These are phyloP conservation scores for Cephaloascus fragrans DNA, from an alignment of 805 yeast genomes.

Conservation along the genomic window DNA sequence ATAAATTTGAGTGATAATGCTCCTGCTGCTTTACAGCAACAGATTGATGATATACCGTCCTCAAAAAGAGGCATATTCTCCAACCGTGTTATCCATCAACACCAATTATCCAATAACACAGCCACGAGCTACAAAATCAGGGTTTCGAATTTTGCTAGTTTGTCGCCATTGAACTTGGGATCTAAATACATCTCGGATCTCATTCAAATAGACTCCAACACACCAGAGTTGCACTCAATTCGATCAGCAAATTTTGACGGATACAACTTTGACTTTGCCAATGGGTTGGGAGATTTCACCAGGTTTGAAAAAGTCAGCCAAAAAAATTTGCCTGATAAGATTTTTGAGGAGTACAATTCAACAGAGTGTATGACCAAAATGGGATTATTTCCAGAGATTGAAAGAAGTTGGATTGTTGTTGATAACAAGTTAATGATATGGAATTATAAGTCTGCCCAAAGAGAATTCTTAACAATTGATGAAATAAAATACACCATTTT, in stretches of 20 bases:
- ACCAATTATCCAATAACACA: background rate
- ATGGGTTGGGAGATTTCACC: conserved; percentile 44
- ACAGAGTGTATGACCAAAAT: conserved; percentile 60
- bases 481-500: conserved; percentile 71
- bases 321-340: conserved; percentile 69
- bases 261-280: conserved; percentile 41
- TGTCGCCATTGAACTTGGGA: conserved; percentile 49
- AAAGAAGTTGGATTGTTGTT: conserved; percentile 76
- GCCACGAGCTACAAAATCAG: conserved; percentile 25
- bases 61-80: background rate
- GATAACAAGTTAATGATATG: conserved; percentile 79
- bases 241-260: conserved; percentile 60
- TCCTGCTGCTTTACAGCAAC: background rate
- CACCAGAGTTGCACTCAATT: conserved; percentile 41
- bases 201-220: conserved; percentile 48
- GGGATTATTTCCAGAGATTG: conserved; percentile 77
- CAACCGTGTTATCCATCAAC: background rate
- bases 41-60: background rate
- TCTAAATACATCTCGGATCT: conserved; percentile 52
- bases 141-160: conserved; percentile 38
- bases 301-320: conserved; percentile 68
- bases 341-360: conserved; percentile 61
- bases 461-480: conserved; percentile 73
- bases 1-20: background rate
- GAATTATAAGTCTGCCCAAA: conserved; percentile 58